phyloP scores from a whole-genome alignment of 164 flowering plant genomes.

The Aristolochia fimbriata region DNA sequence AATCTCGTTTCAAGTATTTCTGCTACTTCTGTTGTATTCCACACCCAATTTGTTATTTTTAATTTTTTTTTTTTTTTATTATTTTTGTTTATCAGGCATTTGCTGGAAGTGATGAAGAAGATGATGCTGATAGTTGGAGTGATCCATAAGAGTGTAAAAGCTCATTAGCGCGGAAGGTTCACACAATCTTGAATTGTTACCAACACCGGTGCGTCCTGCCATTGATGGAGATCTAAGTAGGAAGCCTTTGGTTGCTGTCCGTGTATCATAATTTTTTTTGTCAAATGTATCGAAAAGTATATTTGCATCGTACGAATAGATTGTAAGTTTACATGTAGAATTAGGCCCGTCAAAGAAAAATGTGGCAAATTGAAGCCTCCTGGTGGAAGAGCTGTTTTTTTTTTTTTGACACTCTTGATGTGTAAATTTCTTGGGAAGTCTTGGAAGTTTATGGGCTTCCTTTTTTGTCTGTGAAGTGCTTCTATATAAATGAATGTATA shows the following conservation, averaged over 20 bases:
- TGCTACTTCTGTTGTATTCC: slow-evolving; percentile 4
- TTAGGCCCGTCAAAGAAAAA: neutral
- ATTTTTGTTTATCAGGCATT: slow-evolving; percentile 42
- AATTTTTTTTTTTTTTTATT: too few relatives aligned
- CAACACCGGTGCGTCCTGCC: neutral
- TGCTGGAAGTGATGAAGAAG: slow-evolving; percentile 92
- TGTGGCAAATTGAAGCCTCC: neutral
- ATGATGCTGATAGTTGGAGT: slow-evolving; percentile 76
- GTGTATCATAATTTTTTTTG: neutral
- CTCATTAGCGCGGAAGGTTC: neutral
- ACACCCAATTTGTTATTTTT: neutral
- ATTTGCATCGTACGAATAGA: neutral
- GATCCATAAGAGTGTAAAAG: slow-evolving; percentile 32
- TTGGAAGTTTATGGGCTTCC: neutral
- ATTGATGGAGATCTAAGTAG: neutral
- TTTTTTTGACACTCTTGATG: neutral
- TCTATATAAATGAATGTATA: too few relatives aligned
- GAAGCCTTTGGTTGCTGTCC: neutral
- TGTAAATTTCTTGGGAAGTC: slow-evolving; percentile 1
- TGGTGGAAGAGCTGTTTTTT: neutral
- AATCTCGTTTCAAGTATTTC: slow-evolving; percentile 3
- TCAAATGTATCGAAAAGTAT: neutral
- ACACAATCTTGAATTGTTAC: too few relatives aligned
- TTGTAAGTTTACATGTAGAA: neutral
- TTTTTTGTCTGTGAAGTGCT: too few relatives aligned